Percentiles rank a stretch among this genome's conserved stretches.
Evolutionary conservation across 352 stramenopile genomes (phyloP).

Genomic region (Phytophthora palmivora): DNA sequence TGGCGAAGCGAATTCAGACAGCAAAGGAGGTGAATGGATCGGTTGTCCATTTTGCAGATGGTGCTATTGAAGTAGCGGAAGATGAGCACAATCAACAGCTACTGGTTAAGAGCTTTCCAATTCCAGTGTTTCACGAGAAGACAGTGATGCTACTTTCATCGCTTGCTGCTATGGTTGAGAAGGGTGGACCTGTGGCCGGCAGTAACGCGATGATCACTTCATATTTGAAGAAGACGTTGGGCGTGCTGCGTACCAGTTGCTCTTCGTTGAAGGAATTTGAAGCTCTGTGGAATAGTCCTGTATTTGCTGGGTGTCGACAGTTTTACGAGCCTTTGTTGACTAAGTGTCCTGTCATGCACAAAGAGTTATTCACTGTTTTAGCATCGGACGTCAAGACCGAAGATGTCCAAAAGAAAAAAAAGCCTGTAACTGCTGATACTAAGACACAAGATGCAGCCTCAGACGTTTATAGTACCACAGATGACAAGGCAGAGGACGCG

Average conservation of each 20-base stretch:
- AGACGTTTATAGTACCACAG: neutral
- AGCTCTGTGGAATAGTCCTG: slow-evolving; percentile 60
- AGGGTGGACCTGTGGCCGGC: slow-evolving; percentile 32
- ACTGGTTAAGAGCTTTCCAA: slow-evolving; percentile 55
- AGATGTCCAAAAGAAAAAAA: slow-evolving; percentile 14
- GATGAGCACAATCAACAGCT: slow-evolving; percentile 36
- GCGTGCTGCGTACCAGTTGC: slow-evolving; percentile 49
- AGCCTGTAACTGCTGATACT: neutral
- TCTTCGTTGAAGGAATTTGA: slow-evolving; percentile 67
- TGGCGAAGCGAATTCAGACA: slow-evolving; percentile 42
- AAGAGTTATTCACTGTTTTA: slow-evolving; percentile 39
- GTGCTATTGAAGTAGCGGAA: slow-evolving; percentile 31
- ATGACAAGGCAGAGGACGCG: neutral
- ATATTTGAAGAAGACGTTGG: slow-evolving; percentile 60
- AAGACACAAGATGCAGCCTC: slow-evolving; percentile 5
- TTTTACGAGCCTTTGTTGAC: slow-evolving; percentile 69
- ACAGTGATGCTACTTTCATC: slow-evolving; percentile 58
- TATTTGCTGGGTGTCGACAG: slow-evolving; percentile 59
- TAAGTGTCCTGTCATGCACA: slow-evolving; percentile 44
- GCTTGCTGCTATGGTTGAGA: slow-evolving; percentile 54
- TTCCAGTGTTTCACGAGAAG: slow-evolving; percentile 73
- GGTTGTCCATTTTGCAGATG: slow-evolving; percentile 47
- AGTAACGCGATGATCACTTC: slow-evolving; percentile 39
- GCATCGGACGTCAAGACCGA: slow-evolving; percentile 33
- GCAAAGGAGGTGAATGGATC: slow-evolving; percentile 37